Evolutionary conservation across 2,329 filamentous ascomycete species (phyloP).

Genomic region (Colletotrichum sp.): DNA sequence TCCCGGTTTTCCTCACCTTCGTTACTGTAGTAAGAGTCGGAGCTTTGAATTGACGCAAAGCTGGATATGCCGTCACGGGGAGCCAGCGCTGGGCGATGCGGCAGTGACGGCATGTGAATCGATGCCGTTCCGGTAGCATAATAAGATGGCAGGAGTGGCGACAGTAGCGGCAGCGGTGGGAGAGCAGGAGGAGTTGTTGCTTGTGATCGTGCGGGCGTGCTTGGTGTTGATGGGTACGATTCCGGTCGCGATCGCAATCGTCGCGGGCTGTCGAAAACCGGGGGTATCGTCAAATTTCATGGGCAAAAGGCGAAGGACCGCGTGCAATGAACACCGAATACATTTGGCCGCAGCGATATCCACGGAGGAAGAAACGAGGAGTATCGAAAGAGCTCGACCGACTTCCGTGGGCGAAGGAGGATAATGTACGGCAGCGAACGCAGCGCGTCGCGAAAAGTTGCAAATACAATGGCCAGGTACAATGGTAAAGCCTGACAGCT

Average conservation of each 20-base stretch:
- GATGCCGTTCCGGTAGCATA: conserved; percentile 34
- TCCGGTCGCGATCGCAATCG: neutral
- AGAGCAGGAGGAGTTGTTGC: neutral
- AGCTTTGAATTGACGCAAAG: conserved; percentile 26
- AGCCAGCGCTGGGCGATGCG: conserved; percentile 38
- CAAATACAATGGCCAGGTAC: neutral
- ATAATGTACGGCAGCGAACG: neutral
- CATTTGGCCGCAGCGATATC: neutral
- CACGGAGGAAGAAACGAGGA: neutral
- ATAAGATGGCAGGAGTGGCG: conserved; percentile 24
- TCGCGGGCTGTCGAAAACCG: neutral
- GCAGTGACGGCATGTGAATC: conserved; percentile 37
- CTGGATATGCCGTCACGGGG: conserved; percentile 37
- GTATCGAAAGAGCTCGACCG: neutral
- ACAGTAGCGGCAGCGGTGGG: neutral
- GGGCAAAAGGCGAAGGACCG: neutral
- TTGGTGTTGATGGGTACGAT: neutral
- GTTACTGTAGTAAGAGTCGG: conserved; percentile 61
- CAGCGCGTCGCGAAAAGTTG: conserved; percentile 2
- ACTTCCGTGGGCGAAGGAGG: neutral
- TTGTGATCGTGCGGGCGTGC: neutral
- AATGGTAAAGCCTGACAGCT: neutral
- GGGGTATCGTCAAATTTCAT: neutral
- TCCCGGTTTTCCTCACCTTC: conserved; percentile 50
- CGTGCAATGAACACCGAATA: neutral